phyloP scores from a whole-genome alignment of 108 stramenopile genomes.

The Cylindrotheca fusiformis region DNA sequence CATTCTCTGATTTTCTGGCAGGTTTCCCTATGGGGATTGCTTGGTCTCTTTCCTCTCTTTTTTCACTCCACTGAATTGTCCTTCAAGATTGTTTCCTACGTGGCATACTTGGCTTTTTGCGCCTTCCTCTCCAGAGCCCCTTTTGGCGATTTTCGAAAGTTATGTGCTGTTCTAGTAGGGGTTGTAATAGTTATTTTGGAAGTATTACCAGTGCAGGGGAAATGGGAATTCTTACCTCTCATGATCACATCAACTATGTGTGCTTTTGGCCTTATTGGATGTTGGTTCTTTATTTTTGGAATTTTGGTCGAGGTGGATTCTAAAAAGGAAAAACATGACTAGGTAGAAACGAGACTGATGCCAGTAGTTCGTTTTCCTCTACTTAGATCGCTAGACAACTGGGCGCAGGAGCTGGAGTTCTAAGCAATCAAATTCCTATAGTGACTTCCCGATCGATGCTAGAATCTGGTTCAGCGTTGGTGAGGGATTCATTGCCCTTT shows the following conservation, averaged over 20 bases:
- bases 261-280: slow-evolving; percentile 58
- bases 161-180: slow-evolving; percentile 8
- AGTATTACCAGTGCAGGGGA: slow-evolving; percentile 49
- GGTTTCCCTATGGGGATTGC: slow-evolving; percentile 48
- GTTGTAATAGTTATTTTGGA: slow-evolving; percentile 48
- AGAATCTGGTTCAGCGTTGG: slow-evolving; percentile 67
- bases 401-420: no score
- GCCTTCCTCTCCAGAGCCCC: slow-evolving; percentile 16
- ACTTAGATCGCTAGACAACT: no score
- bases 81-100: slow-evolving; percentile 49
- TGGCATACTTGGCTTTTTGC: slow-evolving; percentile 43
- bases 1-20: slow-evolving; percentile 47
- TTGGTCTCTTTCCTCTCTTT: slow-evolving; percentile 72
- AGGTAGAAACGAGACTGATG: not conserved
- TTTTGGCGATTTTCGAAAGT: slow-evolving; percentile 10
- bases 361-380: not conserved
- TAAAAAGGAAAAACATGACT: not conserved
- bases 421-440: no score
- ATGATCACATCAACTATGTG: slow-evolving; percentile 67
- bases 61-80: slow-evolving; percentile 59
- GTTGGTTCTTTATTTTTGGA: slow-evolving; percentile 32
- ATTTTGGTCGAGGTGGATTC: not conserved
- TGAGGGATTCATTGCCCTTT: slow-evolving; percentile 83
- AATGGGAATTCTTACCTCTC: slow-evolving; percentile 75
- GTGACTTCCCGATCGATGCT: slow-evolving; percentile 28